Base-by-base conservation (phyloP, 345 rosid genomes). In the Citrus sp. region DNA sequence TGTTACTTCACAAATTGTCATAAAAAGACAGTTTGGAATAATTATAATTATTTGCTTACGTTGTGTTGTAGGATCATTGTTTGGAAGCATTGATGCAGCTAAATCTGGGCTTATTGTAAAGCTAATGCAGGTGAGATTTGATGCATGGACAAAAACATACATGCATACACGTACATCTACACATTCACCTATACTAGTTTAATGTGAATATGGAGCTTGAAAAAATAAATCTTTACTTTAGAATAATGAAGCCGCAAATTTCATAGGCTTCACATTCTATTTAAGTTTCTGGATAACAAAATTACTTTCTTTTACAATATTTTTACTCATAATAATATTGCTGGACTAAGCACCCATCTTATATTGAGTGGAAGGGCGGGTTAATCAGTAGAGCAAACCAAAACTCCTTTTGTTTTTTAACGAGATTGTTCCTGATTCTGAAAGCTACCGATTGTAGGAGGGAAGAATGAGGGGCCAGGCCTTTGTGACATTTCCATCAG, bases 391-490 rank as follows among this genome's bases (percentile, higher is more conserved):
- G 62, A 22, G 49, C 25, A 5, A 0, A 0, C 51, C 13, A 10
- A 12, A 12, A 21, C 22, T 42, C 16, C 16, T 6, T 14, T 40
- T 25, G 25, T 27, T 14, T 64, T 7, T 38, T 21, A 63, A 12
- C 42, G 40, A 62, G 42, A 66, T 9, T 40, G 42, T 40, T 62
- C 42, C 70, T 28, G 24, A 35, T 59, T 19, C 32, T 72, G 35
- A 28, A 74, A 67, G 22, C 25, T 54, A 51, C 79, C 63, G 24
- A 76, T 79, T 86, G 54, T 89, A 95, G 99, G 99, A 94, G 85
- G 97, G 98, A 79, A 88, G 98, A 82, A 94, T 95, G 98, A 90
- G 97, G 84, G 98, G 96, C 76, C 99, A 92, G 86, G 99, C 99
- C 55, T 96, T 94, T 81, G 89, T 96, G 81, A 94, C 98, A 55